Conservation (phyloP, 2,329 filamentous ascomycete species). For the Nigrospora sphaerica region DNA sequence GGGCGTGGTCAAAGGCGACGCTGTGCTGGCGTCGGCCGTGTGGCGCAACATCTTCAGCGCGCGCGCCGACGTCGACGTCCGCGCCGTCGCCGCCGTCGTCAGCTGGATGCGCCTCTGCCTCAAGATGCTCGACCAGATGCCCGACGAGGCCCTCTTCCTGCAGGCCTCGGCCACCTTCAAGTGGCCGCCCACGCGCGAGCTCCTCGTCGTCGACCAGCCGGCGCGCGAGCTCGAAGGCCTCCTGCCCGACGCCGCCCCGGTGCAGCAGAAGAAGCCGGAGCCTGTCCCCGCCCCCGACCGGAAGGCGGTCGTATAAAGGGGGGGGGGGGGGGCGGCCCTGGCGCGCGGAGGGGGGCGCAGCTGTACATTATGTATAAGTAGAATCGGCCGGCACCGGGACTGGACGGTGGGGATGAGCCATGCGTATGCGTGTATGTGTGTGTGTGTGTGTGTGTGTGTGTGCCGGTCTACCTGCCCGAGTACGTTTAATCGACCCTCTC, state of each 20-base stretch:
- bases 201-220: slow-evolving; percentile 31
- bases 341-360: neutral
- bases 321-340: neutral
- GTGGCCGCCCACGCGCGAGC: slow-evolving; percentile 29
- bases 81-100: slow-evolving; percentile 45
- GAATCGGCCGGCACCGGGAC: neutral
- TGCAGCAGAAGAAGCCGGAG: neutral
- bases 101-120: slow-evolving; percentile 47
- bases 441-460: no score
- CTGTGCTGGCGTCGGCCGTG: slow-evolving; percentile 70
- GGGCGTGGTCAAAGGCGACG: slow-evolving; percentile 69
- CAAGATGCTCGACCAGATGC: slow-evolving; percentile 39
- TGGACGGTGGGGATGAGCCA: neutral
- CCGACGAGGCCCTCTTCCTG: slow-evolving; percentile 32
- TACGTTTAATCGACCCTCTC: slow-evolving; percentile 37
- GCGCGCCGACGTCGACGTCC: slow-evolving; percentile 39
- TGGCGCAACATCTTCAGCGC: slow-evolving; percentile 94
- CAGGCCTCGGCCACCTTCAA: slow-evolving; percentile 32
- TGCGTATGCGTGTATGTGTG: no score
- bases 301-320: slow-evolving; percentile 7
- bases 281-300: neutral
- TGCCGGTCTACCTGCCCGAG: no score
- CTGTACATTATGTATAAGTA: neutral
- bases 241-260: slow-evolving; percentile 11
- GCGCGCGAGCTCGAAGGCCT: slow-evolving; percentile 29